Evolutionary conservation across 176 grass and related monocot species (phyloP).

Genomic region (Musa schizocarpa): DNA sequence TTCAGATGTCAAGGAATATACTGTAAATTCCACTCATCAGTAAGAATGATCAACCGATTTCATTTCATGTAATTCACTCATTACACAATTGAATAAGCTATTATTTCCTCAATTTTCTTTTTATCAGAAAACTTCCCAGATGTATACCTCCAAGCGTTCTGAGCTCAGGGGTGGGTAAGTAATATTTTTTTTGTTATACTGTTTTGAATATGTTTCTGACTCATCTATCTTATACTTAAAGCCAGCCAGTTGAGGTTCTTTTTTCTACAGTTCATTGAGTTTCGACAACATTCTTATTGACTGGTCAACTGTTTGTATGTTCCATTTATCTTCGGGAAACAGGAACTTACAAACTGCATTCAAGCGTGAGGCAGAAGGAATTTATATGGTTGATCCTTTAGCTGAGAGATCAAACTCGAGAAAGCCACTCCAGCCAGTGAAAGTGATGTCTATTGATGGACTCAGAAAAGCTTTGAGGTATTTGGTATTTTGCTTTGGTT

Average conservation of each 20-base stretch:
- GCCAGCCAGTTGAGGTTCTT: not conserved
- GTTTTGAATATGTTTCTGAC: not conserved
- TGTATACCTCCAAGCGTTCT: conserved; percentile 56
- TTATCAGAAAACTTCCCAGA: conserved; percentile 63
- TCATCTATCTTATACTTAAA: not conserved
- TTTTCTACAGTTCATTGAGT: not conserved
- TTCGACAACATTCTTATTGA: not conserved
- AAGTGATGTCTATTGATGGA: conserved; percentile 72
- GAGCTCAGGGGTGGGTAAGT: conserved; percentile 95
- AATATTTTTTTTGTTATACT: not conserved
- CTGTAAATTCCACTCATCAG: conserved; percentile 79
- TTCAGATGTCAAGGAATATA: conserved; percentile 61
- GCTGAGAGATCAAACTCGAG: conserved; percentile 31
- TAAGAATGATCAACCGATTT: conserved; percentile 25
- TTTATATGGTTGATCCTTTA: conserved; percentile 73
- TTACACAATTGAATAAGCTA: not conserved
- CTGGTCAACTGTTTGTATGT: too few relatives aligned
- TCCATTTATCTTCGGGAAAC: conserved; percentile 7
- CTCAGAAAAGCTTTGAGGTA: conserved; percentile 88
- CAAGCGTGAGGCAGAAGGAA: conserved; percentile 56
- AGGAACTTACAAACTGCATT: conserved; percentile 65
- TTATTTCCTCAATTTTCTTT: conserved; percentile 18
- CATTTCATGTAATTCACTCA: too few relatives aligned
- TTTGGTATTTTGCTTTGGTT: not conserved
- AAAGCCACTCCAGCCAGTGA: conserved; percentile 51